Evolutionary conservation across 164 flowering plant genomes (phyloP), one percentile per base, ranked within the genome.

Genomic region (Macadamia tetraphylla): DNA sequence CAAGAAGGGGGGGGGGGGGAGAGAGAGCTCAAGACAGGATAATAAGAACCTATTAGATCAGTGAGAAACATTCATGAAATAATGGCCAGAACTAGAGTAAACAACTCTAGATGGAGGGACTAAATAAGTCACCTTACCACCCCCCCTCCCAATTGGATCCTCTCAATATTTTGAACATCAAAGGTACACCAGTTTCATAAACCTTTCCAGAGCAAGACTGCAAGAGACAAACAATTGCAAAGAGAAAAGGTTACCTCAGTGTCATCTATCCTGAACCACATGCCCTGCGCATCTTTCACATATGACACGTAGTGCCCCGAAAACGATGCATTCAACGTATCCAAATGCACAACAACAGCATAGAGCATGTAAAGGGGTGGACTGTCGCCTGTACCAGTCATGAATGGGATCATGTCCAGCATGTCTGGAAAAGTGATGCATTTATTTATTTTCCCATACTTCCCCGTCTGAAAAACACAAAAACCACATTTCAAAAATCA

Each of bases 281-380:
- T 81, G 73, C 89, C 93, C 60, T 78, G 85, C 66, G 83, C 65
- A 82, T 89, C 88, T 76, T 89, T 92, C 73, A 90, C 88, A 64
- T 92, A 92, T 0, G 89, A 79, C n/a, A 90, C 83, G 72, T 92
- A 92, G 77, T 92, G 98, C 30, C 98, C 98, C 68, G 93, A 88
- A 75, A 90, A 92, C 30, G 98, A 88, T 13, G 93, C 95, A 75
- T 89, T 92, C 64, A 74, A 72, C 7, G 85, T 84, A 75, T 92
- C 98, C 82, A 87, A 73, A 78, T 92, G 98, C 70, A 90, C 96
- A 64, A 89, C 89, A 55, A 87, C 95, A 40, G 79, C 95, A 84
- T 90, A 92, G 44, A 92, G 93, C 86, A 81, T 76, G 79, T 90
- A 92, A 58, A 86, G 86, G 2, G 96, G 91, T 69, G 96, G 89